Base-by-base conservation (phyloP, 441 rosid species). In the Mallotus japonicus region DNA sequence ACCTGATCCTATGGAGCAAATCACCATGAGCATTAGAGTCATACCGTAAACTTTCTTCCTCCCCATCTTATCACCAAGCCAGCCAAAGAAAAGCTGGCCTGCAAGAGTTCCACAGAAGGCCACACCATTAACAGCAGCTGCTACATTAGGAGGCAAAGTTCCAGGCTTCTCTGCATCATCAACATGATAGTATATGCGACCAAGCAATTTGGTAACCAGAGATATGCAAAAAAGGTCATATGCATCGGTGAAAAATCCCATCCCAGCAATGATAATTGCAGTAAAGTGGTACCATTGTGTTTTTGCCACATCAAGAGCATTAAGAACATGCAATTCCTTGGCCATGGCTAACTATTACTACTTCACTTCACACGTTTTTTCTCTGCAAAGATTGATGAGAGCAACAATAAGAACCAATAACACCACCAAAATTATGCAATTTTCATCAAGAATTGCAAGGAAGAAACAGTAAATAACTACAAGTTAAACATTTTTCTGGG, bases 211-310 rank as follows among this genome's bases (percentile, higher is more conserved):
- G 28, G 95, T 91, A 69, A 91, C 95, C 0, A 89, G 88, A 42
- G 93, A 89, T 65, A 91, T 88, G 79, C 97, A 91, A 76, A 91
- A 91, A 8, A 91, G 90, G 57, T 91, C 95, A 65, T 91, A 89
- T 2, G 97, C 92, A 73, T 91, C 97, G 11, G 97, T 89, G 86
- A 91, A 89, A 78, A 91, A 91, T 4, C 95, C 97, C 95, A 91
- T 91, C 65, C 97, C 95, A 60, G 97, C 95, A 3, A 89, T 85
- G 42, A 91, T 70, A 53, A 89, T 87, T 9, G 97, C 89, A 0
- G 92, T 89, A 86, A 92, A 92, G 73, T 92, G 95, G 70, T 90
- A 91, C 93, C 90, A 91, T 77, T 90, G 95, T 69, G 95, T 92
- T 83, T 92, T 90, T 0, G 97, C 97, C 0, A 74, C 84, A 70